Conservation (phyloP, 2,329 filamentous ascomycete species). For the Sclerotinia minor region DNA sequence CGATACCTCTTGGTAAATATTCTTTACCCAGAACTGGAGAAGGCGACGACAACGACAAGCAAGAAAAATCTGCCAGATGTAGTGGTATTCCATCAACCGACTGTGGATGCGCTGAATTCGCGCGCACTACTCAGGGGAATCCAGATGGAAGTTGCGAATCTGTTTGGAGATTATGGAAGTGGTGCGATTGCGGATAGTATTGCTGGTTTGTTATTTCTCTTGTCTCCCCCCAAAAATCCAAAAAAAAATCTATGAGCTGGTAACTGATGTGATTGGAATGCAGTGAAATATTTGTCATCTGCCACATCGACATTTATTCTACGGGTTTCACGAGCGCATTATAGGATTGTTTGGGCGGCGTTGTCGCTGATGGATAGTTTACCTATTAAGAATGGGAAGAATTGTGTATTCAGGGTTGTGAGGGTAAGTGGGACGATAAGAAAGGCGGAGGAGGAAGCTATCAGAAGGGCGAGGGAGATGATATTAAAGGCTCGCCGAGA, state of each 20-base stretch:
- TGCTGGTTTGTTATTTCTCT: slow-evolving; percentile 53
- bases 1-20: slow-evolving; percentile 95
- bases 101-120: slow-evolving; percentile 67
- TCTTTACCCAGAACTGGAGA: slow-evolving; percentile 67
- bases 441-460: slow-evolving; percentile 87
- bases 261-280: slow-evolving; percentile 17
- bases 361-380: slow-evolving; percentile 76
- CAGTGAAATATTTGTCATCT: slow-evolving; percentile 88
- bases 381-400: slow-evolving; percentile 55
- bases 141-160: slow-evolving; percentile 64
- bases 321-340: slow-evolving; percentile 77
- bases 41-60: slow-evolving; percentile 30
- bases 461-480: slow-evolving; percentile 71
- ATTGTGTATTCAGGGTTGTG: slow-evolving; percentile 81
- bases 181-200: slow-evolving; percentile 71
- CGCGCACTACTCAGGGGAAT: slow-evolving; percentile 68
- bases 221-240: background rate
- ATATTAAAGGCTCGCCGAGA: slow-evolving; percentile 65
- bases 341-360: slow-evolving; percentile 86
- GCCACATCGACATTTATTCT: slow-evolving; percentile 96
- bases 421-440: slow-evolving; percentile 90
- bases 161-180: slow-evolving; percentile 88
- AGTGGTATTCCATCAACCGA: slow-evolving; percentile 77
- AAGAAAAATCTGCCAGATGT: slow-evolving; percentile 53
- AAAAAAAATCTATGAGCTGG: background rate